Base-by-base conservation (phyloP, 441 rosid species). In the Manihot esculenta region DNA sequence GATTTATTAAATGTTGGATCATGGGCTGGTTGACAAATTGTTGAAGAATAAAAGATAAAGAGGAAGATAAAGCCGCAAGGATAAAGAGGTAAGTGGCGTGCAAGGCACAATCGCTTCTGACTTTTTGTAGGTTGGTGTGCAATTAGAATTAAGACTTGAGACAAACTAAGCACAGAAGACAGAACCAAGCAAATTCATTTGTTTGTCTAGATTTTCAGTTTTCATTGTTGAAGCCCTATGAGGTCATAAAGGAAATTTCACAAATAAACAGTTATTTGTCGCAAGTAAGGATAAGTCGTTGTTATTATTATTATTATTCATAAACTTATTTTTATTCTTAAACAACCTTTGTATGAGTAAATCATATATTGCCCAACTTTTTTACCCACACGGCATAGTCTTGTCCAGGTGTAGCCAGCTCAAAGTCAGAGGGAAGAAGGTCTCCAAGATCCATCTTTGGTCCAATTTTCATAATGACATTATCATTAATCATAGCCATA, bases 391-490 rank as follows among this genome's bases (percentile, higher is more conserved):
- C 87, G 48, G 74, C 72, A 56, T 69, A 87, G 73, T 80, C 85
- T 3, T 62, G 38, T 64, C 89, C 92, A 4, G 87, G 79, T 58
- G 82, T 61, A 77, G 86, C 85, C 63, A 87, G 72, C 76, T 63
- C 72, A 77, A 77, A 84, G 41, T 80, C 71, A 17, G 85, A 38
- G 56, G 92, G 90, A 60, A 88, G 82, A 7, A 88, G 89, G 58
- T 71, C 62, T 53, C 89, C 92, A 10, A 90, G 74, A 72, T 87
- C 84, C 71, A 8, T 41, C 79, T 70, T 88, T 30, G 92, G 82
- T n/a, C 93, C 93, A 24, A 87, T 88, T 83, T 88, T 90, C 83
- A 88, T 77, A 3, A 87, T 81, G 35, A 90, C 69, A 68, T 81
- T 84, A 8, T 76, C 90, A 57, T 84, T 84, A 42, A 90, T 81